These are phyloP conservation scores for Jacaranda mimosifolia DNA, from an alignment of 257 asterid species.

Conservation along the genomic window DNA sequence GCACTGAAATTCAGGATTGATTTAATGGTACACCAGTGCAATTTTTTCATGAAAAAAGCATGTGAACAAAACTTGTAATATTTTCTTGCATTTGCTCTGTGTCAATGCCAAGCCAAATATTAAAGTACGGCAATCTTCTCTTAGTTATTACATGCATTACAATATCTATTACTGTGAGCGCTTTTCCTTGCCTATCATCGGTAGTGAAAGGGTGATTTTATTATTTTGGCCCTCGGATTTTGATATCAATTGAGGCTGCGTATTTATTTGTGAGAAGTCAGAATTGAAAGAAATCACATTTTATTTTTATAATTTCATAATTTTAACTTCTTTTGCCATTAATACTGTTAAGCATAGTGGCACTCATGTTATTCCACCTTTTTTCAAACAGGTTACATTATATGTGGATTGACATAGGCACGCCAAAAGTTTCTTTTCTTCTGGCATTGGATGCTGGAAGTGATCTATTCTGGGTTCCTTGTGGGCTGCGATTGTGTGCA, in stretches of 20 bases:
- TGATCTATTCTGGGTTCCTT: conserved; percentile 92
- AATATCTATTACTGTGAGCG: background rate
- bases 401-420: conserved; percentile 88
- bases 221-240: conserved; percentile 3
- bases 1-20: background rate
- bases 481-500: conserved; percentile 81
- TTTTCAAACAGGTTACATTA: conserved; percentile 76
- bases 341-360: conserved; percentile 15
- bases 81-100: background rate
- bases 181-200: conserved; percentile 26
- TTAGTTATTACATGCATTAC: background rate
- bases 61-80: background rate
- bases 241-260: too few relatives aligned
- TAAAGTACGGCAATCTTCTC: conserved; percentile 2
- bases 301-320: conserved; percentile 15
- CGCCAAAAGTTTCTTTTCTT: conserved; percentile 81
- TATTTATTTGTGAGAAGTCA: conserved; percentile 15
- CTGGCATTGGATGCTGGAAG: conserved; percentile 92
- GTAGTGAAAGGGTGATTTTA: background rate
- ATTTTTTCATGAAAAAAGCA: background rate
- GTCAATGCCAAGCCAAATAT: conserved; percentile 7
- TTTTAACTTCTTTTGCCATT: background rate
- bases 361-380: conserved; percentile 32
- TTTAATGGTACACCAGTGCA: background rate
- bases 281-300: background rate